Base-by-base conservation (phyloP, 2,329 filamentous ascomycete species). In the Cercospora janseana region DNA sequence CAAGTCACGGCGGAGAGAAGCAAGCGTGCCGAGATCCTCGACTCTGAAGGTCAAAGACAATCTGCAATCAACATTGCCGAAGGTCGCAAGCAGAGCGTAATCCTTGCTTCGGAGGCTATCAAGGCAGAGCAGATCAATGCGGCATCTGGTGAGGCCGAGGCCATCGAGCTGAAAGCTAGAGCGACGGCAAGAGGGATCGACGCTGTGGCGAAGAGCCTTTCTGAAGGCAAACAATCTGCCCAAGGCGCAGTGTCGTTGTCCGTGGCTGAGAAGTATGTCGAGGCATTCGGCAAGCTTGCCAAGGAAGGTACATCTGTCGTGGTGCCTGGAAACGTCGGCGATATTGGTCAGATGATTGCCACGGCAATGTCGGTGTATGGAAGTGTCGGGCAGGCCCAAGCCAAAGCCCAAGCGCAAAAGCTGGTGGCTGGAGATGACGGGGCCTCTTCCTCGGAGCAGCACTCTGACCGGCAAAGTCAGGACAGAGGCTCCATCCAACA, bases 61-160 rank as follows among this genome's bases (percentile, higher is more conserved):
- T 92, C 86, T 64, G 93, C 93, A 29, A 98, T 98, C 80, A 98
- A 98, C 71, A 96, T 98, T 60, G 93, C 93, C 49, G 93, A 98
- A 76, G 93, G 93, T 70, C 83, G 86, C 72, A 98, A 98, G 77
- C 93, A 97, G 78, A 90, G 85, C 61, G 92, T 96, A 16, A 98
- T 98, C 62, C 79, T 98, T 18, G 93, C 93, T 0, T 96, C 90
- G 6, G 93, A 98, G 73, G 93, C 93, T 12, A 66, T 95, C 72
- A 83, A 85, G 60, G 82, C 88, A 12, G 92, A 98, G 75, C 82
- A 94, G 69, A 93, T 98, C 76, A 98, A 98, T 73, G 80, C 83
- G 68, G 93, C 93, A 7, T 81, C 79, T 65, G 93, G 93, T 80
- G 93, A 98, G 74, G 87, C 93, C 7, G 88, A 97, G 72, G 93